Conservation (phyloP, 768 basidiomycete genomes). For the Termitomyces sp. region DNA sequence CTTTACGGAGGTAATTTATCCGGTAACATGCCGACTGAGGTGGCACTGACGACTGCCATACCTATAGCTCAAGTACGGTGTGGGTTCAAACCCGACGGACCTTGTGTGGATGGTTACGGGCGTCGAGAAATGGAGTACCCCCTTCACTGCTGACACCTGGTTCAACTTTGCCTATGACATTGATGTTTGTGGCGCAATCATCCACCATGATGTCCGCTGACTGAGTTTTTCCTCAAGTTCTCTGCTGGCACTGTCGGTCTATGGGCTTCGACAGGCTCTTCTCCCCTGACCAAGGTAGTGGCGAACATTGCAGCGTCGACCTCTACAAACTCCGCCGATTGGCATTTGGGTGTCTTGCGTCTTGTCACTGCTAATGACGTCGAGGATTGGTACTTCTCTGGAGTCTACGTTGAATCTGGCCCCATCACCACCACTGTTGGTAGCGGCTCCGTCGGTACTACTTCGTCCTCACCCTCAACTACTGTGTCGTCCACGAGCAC, state of each 20-base stretch:
- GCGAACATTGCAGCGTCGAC: constrained; percentile 43
- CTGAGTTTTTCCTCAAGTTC: constrained; percentile 34
- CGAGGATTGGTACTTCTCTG: constrained; percentile 59
- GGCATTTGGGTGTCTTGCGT: constrained; percentile 59
- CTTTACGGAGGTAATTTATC: constrained; percentile 48
- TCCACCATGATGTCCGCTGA: not conserved
- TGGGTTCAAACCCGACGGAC: constrained; percentile 42
- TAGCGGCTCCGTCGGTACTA: constrained; percentile 16
- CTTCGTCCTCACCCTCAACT: constrained; percentile 11
- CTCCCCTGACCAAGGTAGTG: constrained; percentile 46
- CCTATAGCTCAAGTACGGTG: constrained; percentile 52
- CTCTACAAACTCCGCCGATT: constrained; percentile 57
- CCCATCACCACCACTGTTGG: constrained; percentile 52
- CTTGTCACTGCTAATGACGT: constrained; percentile 40
- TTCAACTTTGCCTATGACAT: constrained; percentile 69
- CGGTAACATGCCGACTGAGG: not conserved
- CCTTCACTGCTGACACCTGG: constrained; percentile 51
- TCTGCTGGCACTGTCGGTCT: constrained; percentile 49
- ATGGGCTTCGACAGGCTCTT: constrained; percentile 49
- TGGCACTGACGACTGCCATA: not conserved
- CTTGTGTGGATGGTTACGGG: constrained; percentile 51
- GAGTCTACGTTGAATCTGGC: constrained; percentile 57
- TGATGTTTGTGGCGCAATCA: constrained; percentile 34
- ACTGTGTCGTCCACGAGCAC: constrained; percentile 24
- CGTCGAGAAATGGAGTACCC: constrained; percentile 44